Evolutionary conservation across 768 basidiomycete species (phyloP), one percentile per base, ranked within the genome.

Genomic region (Kwoniella bestiolae): DNA sequence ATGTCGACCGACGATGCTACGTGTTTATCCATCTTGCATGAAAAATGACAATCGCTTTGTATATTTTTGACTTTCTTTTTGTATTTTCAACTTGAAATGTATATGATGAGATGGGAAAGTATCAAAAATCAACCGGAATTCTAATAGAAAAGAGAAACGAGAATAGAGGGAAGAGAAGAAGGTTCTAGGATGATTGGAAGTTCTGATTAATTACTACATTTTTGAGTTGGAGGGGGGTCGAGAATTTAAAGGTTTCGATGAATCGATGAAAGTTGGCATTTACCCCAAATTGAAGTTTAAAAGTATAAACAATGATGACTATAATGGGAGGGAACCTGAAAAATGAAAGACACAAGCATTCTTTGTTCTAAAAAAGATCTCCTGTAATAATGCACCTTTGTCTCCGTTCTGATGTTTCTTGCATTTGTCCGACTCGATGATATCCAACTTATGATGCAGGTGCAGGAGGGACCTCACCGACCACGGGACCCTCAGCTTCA

Each of bases 401-500:
- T 26, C 29, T 2, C 26, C 26, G 2, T 3, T 52, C 23, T 11
- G 25, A 6, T 34, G 18, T 12, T 32, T 21, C 53, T 4, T 41
- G 38, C 38, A 41, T 11, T 18, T 41, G 12, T 3, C 2, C 18
- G 14, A 41, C 12, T 41, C 38, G 12, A 11, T 41, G 5, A 14
- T 41, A 41, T 41, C 38, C 16, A 55, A 14, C 38, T 68, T 66
- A 75, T 44, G 72, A 61, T 26, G 74, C 35, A 31, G 72, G 47
- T 25, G 73, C 69, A 18, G 74, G 65, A 11, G 66, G 71, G 6
- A 76, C 53, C 38, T 81, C 80, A 21, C 77, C 78, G 29, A 78
- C 78, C 51, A 81, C 64, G 0, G 80, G 77, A 60, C 80, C 80
- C 55, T 81, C 80, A 16, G 80, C 80, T 50, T 81, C 78, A 35